Conservation (phyloP, 2,329 filamentous ascomycete genomes). For the Epichloe brachyelytri region DNA sequence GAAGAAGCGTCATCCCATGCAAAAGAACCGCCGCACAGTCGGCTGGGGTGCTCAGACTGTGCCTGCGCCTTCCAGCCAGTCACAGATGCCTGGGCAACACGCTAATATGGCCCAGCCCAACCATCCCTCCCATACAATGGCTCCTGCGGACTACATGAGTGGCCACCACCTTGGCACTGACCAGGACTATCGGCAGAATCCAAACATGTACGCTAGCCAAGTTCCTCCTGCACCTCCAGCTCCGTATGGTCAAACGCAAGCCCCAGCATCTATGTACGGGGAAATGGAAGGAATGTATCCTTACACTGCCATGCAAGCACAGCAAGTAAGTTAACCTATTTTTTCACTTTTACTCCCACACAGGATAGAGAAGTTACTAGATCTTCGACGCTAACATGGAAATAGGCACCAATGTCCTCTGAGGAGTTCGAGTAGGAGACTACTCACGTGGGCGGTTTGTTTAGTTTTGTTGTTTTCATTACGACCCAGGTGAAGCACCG, state of each 20-base stretch:
- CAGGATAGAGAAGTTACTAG: neutral
- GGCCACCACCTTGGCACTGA: conserved; percentile 53
- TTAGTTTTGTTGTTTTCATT: neutral
- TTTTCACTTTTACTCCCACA: neutral
- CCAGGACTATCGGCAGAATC: conserved; percentile 67
- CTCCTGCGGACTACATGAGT: conserved; percentile 48
- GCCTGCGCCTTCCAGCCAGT: conserved; percentile 35
- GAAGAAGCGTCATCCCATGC: conserved; percentile 82
- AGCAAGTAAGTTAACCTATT: conserved; percentile 51
- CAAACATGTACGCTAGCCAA: conserved; percentile 69
- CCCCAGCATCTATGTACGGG: conserved; percentile 56
- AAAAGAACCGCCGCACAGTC: conserved; percentile 50
- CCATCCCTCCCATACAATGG: conserved; percentile 44
- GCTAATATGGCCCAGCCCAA: conserved; percentile 39
- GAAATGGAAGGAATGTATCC: conserved; percentile 77
- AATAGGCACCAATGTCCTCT: conserved; percentile 29
- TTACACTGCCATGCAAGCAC: conserved; percentile 67
- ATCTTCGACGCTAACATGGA: neutral
- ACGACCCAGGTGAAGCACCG: neutral
- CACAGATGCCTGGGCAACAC: conserved; percentile 40
- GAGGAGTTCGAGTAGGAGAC: conserved; percentile 32
- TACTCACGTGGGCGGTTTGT: neutral
- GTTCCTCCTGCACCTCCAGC: conserved; percentile 60
- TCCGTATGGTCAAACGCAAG: conserved; percentile 65
- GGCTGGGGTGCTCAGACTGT: conserved; percentile 28